Conservation (phyloP, 805 yeast genomes). For the Saccharomycopsis sp. region DNA sequence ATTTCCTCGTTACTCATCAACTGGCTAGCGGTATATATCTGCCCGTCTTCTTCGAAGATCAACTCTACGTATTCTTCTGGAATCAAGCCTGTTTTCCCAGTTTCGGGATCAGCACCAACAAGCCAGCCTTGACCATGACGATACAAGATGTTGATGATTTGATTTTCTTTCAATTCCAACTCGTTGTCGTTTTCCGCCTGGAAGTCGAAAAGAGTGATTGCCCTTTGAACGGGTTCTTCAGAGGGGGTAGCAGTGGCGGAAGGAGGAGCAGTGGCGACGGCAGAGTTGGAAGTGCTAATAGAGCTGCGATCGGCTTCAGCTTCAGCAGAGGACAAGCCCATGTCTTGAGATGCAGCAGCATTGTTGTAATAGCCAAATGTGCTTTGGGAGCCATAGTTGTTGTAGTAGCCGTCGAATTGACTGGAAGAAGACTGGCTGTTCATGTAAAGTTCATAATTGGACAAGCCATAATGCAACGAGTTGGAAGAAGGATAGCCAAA, state of each 20-base stretch:
- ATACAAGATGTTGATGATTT: conserved; percentile 73
- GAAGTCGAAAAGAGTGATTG: conserved; percentile 84
- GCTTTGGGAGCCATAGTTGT: conserved; percentile 3
- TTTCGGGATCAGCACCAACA: conserved; percentile 68
- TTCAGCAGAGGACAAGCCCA: too few relatives aligned
- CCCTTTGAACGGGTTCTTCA: conserved; percentile 33
- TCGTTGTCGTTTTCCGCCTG: conserved; percentile 93
- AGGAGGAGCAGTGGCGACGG: too few relatives aligned
- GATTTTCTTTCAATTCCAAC: conserved; percentile 68
- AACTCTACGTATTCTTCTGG: conserved; percentile 88
- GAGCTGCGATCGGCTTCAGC: too few relatives aligned
- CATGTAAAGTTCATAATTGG: conserved; percentile 24
- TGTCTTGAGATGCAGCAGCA: conserved; percentile 8
- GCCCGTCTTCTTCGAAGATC: conserved; percentile 26
- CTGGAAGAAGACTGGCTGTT: conserved; percentile 17
- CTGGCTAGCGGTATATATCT: conserved; percentile 3
- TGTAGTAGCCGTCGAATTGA: conserved; percentile 12
- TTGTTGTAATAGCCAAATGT: conserved; percentile 15
- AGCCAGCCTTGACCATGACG: conserved; percentile 99
- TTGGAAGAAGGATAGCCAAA: conserved; percentile 68
- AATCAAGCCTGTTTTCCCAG: conserved; percentile 82
- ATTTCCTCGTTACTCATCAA: conserved; percentile 25
- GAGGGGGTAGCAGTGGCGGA: not conserved
- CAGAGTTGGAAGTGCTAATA: not conserved
- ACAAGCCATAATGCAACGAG: conserved; percentile 62